These are phyloP conservation scores for Pulveroboletus frians DNA, from an alignment of 768 basidiomycete species.

Conservation along the genomic window DNA sequence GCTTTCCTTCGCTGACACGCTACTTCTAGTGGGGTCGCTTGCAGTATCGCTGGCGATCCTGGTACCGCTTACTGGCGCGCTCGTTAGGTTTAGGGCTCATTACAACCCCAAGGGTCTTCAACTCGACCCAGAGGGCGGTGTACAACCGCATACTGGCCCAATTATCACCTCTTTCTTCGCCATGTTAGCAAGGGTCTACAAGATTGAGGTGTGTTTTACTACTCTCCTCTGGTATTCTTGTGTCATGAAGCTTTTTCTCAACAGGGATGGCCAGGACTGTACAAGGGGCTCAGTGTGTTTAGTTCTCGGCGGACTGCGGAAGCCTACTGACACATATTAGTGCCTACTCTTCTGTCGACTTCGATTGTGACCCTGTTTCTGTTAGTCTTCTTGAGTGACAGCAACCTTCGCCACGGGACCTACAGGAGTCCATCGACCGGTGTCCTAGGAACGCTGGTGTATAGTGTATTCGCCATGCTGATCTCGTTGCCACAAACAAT, in stretches of 20 bases:
- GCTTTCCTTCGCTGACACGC: constrained; percentile 34
- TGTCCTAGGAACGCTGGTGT: constrained; percentile 56
- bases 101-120: constrained; percentile 84
- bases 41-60: constrained; percentile 50
- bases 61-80: constrained; percentile 60
- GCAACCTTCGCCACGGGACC: constrained; percentile 55
- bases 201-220: constrained; percentile 55
- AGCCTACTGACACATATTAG: constrained; percentile 40
- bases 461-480: constrained; percentile 61
- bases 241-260: constrained; percentile 4
- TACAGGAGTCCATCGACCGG: constrained; percentile 62
- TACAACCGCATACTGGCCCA: constrained; percentile 72
- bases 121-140: constrained; percentile 70
- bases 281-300: constrained; percentile 68
- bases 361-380: constrained; percentile 54
- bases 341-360: constrained; percentile 48
- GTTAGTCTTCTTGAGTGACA: constrained; percentile 52
- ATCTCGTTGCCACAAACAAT: constrained; percentile 66
- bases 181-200: constrained; percentile 68
- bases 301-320: constrained; percentile 9
- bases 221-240: background rate
- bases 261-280: constrained; percentile 67
- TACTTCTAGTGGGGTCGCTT: constrained; percentile 37
- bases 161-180: constrained; percentile 70
- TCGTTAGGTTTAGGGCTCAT: constrained; percentile 77